Base-by-base conservation (phyloP, 2,329 filamentous ascomycete species). In the Fusarium sp. region DNA sequence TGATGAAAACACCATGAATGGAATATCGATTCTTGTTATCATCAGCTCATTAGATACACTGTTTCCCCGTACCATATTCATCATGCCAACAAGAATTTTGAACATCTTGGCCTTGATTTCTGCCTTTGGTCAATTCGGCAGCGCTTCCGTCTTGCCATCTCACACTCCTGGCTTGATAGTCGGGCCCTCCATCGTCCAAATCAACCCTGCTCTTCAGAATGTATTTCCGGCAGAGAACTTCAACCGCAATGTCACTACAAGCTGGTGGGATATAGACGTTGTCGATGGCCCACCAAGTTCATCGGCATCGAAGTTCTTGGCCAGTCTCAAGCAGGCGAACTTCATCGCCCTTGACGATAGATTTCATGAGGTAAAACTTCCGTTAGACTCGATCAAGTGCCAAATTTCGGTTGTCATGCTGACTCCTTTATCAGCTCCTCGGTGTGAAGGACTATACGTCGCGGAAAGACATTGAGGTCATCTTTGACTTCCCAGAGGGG, bases 181-280 rank as follows among this genome's bases (percentile, higher is more conserved):
- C 7, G 33, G 33, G 4, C 33, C 33, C 14, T 40, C 36, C 8
- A 40, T 40, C 36, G n/a, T 40, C 16, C n/a, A 20, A 40, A 18
- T 40, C 16, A 18, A 11, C 4, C 36, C 36, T 18, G 9, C n/a
- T 18, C 36, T 40, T 18, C 42, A 20, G 13, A 70, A 68, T 23
- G 29, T 68, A 3, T 69, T 57, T 18, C 67, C 65, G 2, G 67
- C 65, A 4, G 23, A 11, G 0, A 68, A 70, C 49, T 70, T 70
- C 57, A 68, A 70, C 29, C 65, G 67, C 25, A 56, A 64, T 18
- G 65, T 70, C 4, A 63, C 62, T 5, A 68, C 62, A 3, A 53
- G 62, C 0, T 70, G 62, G 65, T 70, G 67, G 67, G 18, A 63
- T 7, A 70, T 55, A 10, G 18, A 59, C 6, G 4, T 46, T 4